Percentiles rank a stretch among this genome's conserved stretches.
Conservation (phyloP, 495 filamentous ascomycete species). For the Sphaerosporella brunnea region DNA sequence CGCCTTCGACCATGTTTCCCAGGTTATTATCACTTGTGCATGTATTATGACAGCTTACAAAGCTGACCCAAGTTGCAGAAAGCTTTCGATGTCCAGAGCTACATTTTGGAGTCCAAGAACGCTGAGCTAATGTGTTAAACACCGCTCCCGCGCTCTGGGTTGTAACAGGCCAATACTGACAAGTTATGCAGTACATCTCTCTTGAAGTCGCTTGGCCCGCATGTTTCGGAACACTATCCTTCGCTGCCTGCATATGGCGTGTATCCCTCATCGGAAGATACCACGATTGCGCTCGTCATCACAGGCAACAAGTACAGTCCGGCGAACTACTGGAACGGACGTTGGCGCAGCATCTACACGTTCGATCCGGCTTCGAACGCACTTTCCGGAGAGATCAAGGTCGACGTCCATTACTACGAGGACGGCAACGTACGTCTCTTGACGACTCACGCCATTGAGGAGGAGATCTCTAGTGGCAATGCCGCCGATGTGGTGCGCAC, state of each 20-base stretch:
- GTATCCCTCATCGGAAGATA: constrained; percentile 59
- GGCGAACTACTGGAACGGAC: constrained; percentile 97
- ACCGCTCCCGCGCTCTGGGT: too few relatives aligned
- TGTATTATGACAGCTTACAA: too few relatives aligned
- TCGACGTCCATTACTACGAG: constrained; percentile 98
- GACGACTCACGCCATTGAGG: constrained; percentile 57
- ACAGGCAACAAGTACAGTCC: constrained; percentile 95
- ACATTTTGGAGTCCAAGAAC: constrained; percentile 62
- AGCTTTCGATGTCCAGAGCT: constrained; percentile 63
- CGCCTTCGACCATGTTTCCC: constrained; percentile 65
- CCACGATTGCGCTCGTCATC: constrained; percentile 58
- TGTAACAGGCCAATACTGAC: too few relatives aligned
- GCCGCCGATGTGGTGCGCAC: constrained; percentile 52
- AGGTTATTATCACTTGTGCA: constrained; percentile 40
- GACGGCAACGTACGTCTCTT: constrained; percentile 91
- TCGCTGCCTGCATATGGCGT: constrained; percentile 54
- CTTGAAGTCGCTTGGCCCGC: constrained; percentile 54
- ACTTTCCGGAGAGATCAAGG: constrained; percentile 51
- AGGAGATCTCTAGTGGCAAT: constrained; percentile 35
- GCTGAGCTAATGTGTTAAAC: constrained; percentile 51
- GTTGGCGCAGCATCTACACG: constrained; percentile 80
- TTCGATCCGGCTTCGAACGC: constrained; percentile 45
- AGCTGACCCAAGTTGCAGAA: too few relatives aligned
- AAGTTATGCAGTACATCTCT: constrained; percentile 53
- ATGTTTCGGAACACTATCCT: constrained; percentile 80